Percentiles rank a stretch among this genome's conserved stretches.
Conservation (phyloP, 2,329 filamentous ascomycete genomes). For the Microdochium nivale region DNA sequence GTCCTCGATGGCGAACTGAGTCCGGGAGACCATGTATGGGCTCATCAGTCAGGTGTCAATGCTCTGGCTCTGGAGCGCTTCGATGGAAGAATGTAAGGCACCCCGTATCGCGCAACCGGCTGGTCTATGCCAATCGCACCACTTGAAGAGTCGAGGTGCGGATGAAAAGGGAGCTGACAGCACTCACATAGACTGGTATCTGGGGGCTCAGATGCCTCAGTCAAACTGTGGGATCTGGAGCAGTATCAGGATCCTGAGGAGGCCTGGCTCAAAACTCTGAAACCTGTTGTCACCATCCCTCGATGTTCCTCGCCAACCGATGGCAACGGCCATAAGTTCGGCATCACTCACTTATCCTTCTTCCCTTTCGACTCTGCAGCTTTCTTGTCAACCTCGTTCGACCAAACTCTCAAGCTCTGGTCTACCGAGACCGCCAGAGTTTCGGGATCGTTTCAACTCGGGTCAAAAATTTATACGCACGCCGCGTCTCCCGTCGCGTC, state of each 20-base stretch:
- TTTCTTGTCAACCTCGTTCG: slow-evolving; percentile 71
- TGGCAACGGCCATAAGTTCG: slow-evolving; percentile 50
- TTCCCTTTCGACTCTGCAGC: slow-evolving; percentile 70
- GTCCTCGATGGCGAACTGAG: slow-evolving; percentile 17
- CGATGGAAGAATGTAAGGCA: slow-evolving; percentile 64
- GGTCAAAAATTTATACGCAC: slow-evolving; percentile 66
- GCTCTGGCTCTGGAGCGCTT: slow-evolving; percentile 74
- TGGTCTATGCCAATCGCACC: no score
- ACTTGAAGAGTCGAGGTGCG: no score
- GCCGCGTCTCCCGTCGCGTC: slow-evolving; percentile 65
- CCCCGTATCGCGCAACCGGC: no score
- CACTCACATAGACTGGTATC: slow-evolving; percentile 57
- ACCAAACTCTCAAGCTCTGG: slow-evolving; percentile 70
- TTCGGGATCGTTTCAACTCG: slow-evolving; percentile 60
- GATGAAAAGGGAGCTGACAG: slow-evolving; percentile 8
- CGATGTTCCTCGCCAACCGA: slow-evolving; percentile 23
- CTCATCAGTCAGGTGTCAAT: slow-evolving; percentile 73
- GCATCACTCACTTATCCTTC: slow-evolving; percentile 68
- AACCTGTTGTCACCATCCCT: slow-evolving; percentile 42
- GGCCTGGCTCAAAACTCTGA: slow-evolving; percentile 37
- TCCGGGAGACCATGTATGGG: slow-evolving; percentile 37
- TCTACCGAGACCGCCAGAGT: slow-evolving; percentile 52
- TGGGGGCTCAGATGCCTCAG: slow-evolving; percentile 74
- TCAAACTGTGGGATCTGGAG: slow-evolving; percentile 84
- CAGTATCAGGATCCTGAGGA: slow-evolving; percentile 30